Percentiles rank a stretch among this genome's conserved stretches.
Evolutionary conservation across 208 protist species (phyloP).

Genomic region (Angomonas ambiguus): DNA sequence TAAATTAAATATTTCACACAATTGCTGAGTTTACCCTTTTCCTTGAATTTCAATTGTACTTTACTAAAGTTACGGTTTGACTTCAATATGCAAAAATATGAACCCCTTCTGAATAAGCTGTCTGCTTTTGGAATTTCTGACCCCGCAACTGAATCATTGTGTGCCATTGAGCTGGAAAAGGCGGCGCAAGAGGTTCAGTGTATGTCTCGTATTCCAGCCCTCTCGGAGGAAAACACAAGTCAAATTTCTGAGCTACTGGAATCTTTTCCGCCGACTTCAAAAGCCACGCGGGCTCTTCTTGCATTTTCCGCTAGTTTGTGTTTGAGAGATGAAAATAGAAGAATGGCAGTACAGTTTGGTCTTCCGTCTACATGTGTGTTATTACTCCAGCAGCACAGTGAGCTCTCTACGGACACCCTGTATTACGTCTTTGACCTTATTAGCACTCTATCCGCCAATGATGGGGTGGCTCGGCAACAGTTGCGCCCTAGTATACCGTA

Average conservation of each 20-base stretch:
- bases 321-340: slow-evolving; percentile 61
- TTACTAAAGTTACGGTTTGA: no score
- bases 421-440: slow-evolving; percentile 70
- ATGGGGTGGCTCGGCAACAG: slow-evolving; percentile 29
- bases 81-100: slow-evolving; percentile 25
- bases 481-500: slow-evolving; percentile 72
- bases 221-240: slow-evolving; percentile 50
- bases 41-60: no score
- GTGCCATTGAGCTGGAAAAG: slow-evolving; percentile 33
- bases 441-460: slow-evolving; percentile 56
- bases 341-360: slow-evolving; percentile 42
- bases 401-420: slow-evolving; percentile 44
- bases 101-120: slow-evolving; percentile 37
- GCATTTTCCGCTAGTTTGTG: slow-evolving; percentile 58
- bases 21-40: no score
- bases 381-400: slow-evolving; percentile 41
- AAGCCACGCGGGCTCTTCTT: slow-evolving; percentile 28
- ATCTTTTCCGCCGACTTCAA: slow-evolving; percentile 17
- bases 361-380: slow-evolving; percentile 52
- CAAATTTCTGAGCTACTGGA: slow-evolving; percentile 56
- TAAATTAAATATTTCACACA: no score
- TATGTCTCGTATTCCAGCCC: slow-evolving; percentile 21
- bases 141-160: slow-evolving; percentile 14
- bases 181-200: slow-evolving; percentile 20
- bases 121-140: slow-evolving; percentile 29